Conservation (phyloP, 495 filamentous ascomycete genomes). For the Penicillium pulvis region DNA sequence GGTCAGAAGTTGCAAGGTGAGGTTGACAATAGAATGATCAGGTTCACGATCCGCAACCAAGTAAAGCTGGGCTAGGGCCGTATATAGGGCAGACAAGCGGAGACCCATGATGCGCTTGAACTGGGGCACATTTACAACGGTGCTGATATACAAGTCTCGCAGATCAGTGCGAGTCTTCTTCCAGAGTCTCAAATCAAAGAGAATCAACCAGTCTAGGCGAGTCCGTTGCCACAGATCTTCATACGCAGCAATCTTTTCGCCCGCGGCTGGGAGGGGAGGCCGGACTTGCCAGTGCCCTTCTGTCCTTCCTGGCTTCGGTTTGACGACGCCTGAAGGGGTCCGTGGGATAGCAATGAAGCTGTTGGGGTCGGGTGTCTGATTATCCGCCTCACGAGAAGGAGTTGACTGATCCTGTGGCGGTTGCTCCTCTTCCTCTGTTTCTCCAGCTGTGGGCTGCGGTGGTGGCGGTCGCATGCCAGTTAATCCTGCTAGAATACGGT, state of each 20-base stretch:
- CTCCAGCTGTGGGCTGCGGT: constrained; percentile 11
- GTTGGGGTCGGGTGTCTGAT: constrained; percentile 24
- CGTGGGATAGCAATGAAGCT: constrained; percentile 41
- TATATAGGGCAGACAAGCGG: constrained; percentile 91
- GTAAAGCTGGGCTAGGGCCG: constrained; percentile 88
- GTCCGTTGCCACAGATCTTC: constrained; percentile 88
- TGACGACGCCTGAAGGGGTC: constrained; percentile 35
- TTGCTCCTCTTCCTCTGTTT: constrained; percentile 56
- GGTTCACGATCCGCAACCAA: constrained; percentile 95
- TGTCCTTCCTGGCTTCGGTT: constrained; percentile 45
- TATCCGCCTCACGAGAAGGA: constrained; percentile 12
- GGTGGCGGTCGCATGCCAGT: constrained; percentile 14
- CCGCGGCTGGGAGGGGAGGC: constrained; percentile 60
- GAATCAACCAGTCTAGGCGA: constrained; percentile 89
- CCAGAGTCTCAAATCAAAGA: constrained; percentile 97
- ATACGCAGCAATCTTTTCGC: constrained; percentile 62
- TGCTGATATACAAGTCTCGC: constrained; percentile 92
- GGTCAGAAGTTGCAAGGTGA: constrained; percentile 94
- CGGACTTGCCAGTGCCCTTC: constrained; percentile 86
- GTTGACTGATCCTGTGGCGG: constrained; percentile 47
- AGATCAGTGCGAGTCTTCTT: constrained; percentile 90
- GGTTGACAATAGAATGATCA: constrained; percentile 97
- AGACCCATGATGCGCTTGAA: constrained; percentile 97
- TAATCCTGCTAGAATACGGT: constrained; percentile 60
- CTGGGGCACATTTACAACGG: constrained; percentile 88